Conservation (phyloP, 306 rosid species). For the Prunus padus region DNA sequence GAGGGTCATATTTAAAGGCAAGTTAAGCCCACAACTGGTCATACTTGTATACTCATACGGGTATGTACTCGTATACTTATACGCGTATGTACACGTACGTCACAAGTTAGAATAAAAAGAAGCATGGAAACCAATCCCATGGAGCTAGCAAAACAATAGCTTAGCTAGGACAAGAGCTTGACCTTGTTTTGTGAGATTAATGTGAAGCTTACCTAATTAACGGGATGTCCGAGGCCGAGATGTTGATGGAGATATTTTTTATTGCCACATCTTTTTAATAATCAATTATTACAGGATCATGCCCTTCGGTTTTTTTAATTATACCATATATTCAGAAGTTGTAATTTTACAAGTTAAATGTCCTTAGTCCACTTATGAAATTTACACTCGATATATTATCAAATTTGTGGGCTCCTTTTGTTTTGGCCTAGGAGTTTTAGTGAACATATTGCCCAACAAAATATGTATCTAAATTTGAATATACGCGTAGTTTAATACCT, state of each 20-base stretch:
- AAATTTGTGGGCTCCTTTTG: not conserved
- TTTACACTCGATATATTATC: not conserved
- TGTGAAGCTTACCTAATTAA: not conserved
- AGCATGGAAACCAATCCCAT: not conserved
- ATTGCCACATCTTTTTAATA: not conserved
- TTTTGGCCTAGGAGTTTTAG: not conserved
- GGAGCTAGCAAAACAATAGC: not conserved
- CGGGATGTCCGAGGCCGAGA: not conserved
- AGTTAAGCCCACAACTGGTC: not conserved
- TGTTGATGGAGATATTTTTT: not conserved
- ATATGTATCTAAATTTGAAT: not conserved
- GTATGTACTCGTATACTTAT: too few species aligned
- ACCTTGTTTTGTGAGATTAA: not conserved
- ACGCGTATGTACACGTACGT: too few species aligned
- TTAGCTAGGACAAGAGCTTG: not conserved
- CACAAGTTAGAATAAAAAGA: too few species aligned
- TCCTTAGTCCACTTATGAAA: not conserved
- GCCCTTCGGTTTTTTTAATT: too few species aligned
- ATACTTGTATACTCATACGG: too few species aligned
- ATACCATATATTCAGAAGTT: not conserved
- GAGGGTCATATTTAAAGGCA: slow-evolving; percentile 4
- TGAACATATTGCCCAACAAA: not conserved
- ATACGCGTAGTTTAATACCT: not conserved
- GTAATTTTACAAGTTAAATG: not conserved
- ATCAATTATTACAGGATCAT: not conserved